phyloP scores from a whole-genome alignment of 1,139 yeast genomes.

The Sugiyamaella neomexicana region DNA sequence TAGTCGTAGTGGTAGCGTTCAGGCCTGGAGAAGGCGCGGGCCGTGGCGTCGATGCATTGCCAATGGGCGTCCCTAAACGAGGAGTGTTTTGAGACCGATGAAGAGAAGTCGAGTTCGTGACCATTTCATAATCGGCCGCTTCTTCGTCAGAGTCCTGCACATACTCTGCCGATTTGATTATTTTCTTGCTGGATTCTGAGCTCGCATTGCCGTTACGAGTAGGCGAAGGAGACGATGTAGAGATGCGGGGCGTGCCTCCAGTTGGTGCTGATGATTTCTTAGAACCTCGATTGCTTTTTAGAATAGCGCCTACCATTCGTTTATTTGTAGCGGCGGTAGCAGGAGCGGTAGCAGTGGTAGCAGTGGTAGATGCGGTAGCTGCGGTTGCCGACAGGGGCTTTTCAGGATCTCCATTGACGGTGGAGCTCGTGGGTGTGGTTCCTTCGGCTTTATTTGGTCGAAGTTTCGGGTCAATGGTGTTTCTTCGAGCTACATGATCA shows the following conservation, averaged over 20 bases:
- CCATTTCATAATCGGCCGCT: slow-evolving; percentile 15
- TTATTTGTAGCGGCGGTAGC: slow-evolving; percentile 9
- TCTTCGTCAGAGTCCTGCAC: slow-evolving; percentile 22
- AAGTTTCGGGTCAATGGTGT: slow-evolving; percentile 37
- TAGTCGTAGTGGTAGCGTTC: slow-evolving; percentile 1
- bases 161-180: slow-evolving; percentile 22
- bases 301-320: slow-evolving; percentile 26
- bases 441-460: slow-evolving; percentile 12
- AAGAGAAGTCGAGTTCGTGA: neutral
- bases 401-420: no score
- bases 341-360: slow-evolving; percentile 14
- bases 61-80: slow-evolving; percentile 15
- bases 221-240: slow-evolving; percentile 24
- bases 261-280: slow-evolving; percentile 16
- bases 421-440: slow-evolving; percentile 17
- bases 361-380: slow-evolving; percentile 14
- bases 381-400: neutral
- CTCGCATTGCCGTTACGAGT: slow-evolving; percentile 13
- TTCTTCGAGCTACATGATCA: slow-evolving; percentile 38
- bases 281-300: slow-evolving; percentile 23
- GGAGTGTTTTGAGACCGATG: slow-evolving; percentile 10
- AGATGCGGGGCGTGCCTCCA: slow-evolving; percentile 6
- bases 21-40: slow-evolving; percentile 16
- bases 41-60: slow-evolving; percentile 17
- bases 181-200: slow-evolving; percentile 5